Conservation (phyloP, 1,139 yeast genomes). For the Eremothecium gossypii region DNA sequence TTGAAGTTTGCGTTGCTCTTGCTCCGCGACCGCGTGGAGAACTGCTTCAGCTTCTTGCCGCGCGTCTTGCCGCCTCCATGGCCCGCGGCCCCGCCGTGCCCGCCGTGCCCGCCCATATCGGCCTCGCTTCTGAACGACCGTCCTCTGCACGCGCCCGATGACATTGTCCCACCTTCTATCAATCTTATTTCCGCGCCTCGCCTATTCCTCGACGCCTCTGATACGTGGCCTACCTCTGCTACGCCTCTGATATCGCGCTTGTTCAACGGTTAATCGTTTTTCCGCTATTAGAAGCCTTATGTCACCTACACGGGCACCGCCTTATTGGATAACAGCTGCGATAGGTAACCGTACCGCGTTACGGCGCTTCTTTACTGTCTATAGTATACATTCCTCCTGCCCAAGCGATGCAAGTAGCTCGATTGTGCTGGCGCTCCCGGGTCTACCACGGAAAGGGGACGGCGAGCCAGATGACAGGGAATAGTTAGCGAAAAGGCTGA, state of each 20-base stretch:
- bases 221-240: too few species aligned
- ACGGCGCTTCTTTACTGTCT: too few species aligned
- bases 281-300: too few species aligned
- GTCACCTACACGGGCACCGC: too few species aligned
- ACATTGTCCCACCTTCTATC: background rate
- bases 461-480: background rate
- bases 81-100: background rate
- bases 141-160: slow-evolving; percentile 9
- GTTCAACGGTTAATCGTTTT: background rate
- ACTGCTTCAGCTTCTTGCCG: slow-evolving; percentile 16
- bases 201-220: too few species aligned
- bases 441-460: background rate
- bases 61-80: slow-evolving; percentile 1
- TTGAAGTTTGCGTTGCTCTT: slow-evolving; percentile 29
- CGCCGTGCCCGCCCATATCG: slow-evolving; percentile 8
- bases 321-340: too few species aligned
- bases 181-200: too few species aligned
- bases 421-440: too few species aligned
- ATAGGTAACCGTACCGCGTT: too few species aligned
- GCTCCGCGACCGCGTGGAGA: slow-evolving; percentile 27
- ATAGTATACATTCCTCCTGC: too few species aligned
- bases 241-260: background rate
- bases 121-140: slow-evolving; percentile 13
- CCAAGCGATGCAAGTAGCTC: too few species aligned
- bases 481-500: background rate